Base-by-base conservation (phyloP, 352 stramenopile genomes). In the Globisporangium parvum region DNA sequence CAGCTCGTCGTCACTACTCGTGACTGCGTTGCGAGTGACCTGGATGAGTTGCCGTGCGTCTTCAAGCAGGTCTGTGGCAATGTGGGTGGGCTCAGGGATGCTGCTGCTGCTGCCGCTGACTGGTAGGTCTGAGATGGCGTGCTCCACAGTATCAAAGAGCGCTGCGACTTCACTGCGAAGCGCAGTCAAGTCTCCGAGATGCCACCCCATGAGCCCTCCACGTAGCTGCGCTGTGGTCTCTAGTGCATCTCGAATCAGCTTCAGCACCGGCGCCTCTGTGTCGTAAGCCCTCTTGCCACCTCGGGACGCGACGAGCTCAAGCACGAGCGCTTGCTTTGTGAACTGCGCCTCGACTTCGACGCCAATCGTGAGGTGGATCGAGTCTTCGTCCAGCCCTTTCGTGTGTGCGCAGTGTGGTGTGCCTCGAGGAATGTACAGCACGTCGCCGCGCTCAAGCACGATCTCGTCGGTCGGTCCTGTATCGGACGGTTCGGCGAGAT, bases 311-410 rank as follows among this genome's bases (percentile, higher is more conserved):
- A 65, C 26, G 17, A 59, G 14, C 31, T 59, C 21, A 1, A 57
- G 35, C 45, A 67, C 21, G 14, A 53, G 44, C n/a, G 39, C 41
- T n/a, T 45, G 24, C 23, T 63, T 65, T 5, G 67, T 65, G 17
- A 64, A 52, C 2, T 47, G 31, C 21, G 45, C 28, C 12, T 75
- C 67, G n/a, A 75, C 56, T 20, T 75, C 67, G 8, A 75, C 52
- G 41, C 67, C 64, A n/a, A 75, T 59, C 2, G 67, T 75, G 21
- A 75, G 21, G 42, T 75, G 67, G 24, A 72, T 59, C n/a, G 67
- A 72, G 48, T 62, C 60, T 14, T 70, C 57, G 10, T 49, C 14
- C 18, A 67, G 51, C 2, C 44, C 60, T 18, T 47, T 57, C 11
- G 67, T 75, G 44, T 71, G 55, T 14, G 67, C 67, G 33, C 64